Percentiles rank a stretch among this genome's conserved stretches.
These are phyloP conservation scores for Penicillium frequentans DNA, from an alignment of 2,329 filamentous ascomycete species.

Conservation along the genomic window DNA sequence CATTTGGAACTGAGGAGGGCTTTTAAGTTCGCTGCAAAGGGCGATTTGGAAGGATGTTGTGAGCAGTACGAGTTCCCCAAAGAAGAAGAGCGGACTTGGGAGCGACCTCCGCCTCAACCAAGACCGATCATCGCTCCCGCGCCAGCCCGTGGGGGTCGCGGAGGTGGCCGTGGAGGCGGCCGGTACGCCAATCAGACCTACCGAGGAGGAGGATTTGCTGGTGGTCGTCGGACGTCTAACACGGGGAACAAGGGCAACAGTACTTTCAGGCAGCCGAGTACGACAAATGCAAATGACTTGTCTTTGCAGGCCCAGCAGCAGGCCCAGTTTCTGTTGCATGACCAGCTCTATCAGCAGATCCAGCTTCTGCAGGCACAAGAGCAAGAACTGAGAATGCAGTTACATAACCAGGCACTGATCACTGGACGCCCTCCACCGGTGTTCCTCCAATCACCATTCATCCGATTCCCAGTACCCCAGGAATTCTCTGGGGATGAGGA, in stretches of 20 bases:
- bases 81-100: constrained; percentile 66
- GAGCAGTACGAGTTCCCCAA: constrained; percentile 86
- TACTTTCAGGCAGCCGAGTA: constrained; percentile 36
- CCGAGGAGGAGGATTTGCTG: constrained; percentile 45
- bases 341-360: constrained; percentile 51
- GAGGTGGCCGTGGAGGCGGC: constrained; percentile 37
- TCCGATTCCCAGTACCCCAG: constrained; percentile 41
- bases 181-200: constrained; percentile 50
- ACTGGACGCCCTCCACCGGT: constrained; percentile 41
- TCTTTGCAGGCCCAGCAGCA: constrained; percentile 45
- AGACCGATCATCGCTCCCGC: constrained; percentile 53
- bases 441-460: constrained; percentile 43
- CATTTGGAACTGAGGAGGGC: constrained; percentile 87
- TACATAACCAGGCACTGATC: constrained; percentile 47
- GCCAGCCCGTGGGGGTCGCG: constrained; percentile 50
- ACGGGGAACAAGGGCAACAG: constrained; percentile 46
- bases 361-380: constrained; percentile 52
- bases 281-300: constrained; percentile 36
- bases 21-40: constrained; percentile 76
- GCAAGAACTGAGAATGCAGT: constrained; percentile 49
- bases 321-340: constrained; percentile 49
- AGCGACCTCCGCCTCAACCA: constrained; percentile 57
- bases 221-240: constrained; percentile 57
- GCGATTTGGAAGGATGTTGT: constrained; percentile 79
- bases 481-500: constrained; percentile 36